A percentile compares a stretch with the other conserved stretches of the same genome.
Conservation (phyloP, 805 yeast genomes). For the Metschnikowia picachoensis region DNA sequence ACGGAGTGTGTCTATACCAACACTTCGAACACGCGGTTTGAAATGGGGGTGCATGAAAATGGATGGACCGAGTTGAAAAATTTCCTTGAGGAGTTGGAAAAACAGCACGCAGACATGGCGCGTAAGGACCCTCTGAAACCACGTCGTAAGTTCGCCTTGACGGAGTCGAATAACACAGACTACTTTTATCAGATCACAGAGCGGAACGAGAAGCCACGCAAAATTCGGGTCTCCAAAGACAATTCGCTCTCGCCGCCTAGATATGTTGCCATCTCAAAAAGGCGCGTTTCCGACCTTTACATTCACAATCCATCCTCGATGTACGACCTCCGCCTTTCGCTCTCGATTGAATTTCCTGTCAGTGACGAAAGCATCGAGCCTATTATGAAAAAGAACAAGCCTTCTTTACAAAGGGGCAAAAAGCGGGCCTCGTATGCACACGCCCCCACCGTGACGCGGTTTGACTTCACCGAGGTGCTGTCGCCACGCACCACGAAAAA, state of each 20-base stretch:
- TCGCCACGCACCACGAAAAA: conserved; percentile 32
- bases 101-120: conserved; percentile 41
- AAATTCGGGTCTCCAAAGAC: conserved; percentile 65
- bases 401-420: conserved; percentile 60
- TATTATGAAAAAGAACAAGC: conserved; percentile 46
- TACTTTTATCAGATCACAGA: conserved; percentile 57
- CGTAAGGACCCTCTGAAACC: conserved; percentile 26
- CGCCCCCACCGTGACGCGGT: conserved; percentile 65
- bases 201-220: conserved; percentile 61
- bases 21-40: conserved; percentile 52
- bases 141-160: conserved; percentile 52
- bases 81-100: conserved; percentile 53
- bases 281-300: conserved; percentile 66
- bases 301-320: conserved; percentile 72
- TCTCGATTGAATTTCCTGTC: conserved; percentile 75
- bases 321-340: conserved; percentile 72
- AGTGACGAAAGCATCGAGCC: conserved; percentile 54
- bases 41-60: conserved; percentile 61
- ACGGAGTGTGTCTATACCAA: conserved; percentile 65
- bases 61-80: conserved; percentile 56
- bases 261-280: conserved; percentile 68
- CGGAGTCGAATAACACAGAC: conserved; percentile 63
- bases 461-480: conserved; percentile 65
- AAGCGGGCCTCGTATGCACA: conserved; percentile 72
- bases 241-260: conserved; percentile 56